Conservation (phyloP, 345 rosid genomes). For the Salix udensis region DNA sequence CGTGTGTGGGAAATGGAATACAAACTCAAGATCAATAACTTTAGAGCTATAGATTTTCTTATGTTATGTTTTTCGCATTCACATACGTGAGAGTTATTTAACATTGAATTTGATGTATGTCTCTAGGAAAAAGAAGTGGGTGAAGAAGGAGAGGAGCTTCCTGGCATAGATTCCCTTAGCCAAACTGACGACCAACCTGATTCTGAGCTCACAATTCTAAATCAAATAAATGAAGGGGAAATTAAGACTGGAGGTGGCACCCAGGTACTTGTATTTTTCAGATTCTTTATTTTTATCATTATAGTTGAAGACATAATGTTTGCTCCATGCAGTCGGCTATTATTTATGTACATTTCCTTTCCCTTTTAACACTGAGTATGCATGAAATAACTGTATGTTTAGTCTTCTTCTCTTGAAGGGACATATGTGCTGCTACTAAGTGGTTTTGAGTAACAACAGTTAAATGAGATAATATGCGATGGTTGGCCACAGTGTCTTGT, state of each 20-base stretch:
- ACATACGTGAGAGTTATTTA: neutral
- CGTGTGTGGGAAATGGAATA: neutral
- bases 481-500: neutral
- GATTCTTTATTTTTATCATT: neutral
- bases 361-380: neutral
- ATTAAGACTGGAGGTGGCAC: conserved; percentile 35
- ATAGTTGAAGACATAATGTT: neutral
- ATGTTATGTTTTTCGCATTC: neutral
- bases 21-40: too few species aligned
- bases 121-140: conserved; percentile 41
- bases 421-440: neutral
- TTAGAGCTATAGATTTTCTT: too few species aligned
- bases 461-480: neutral
- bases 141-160: conserved; percentile 43
- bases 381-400: neutral
- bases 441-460: neutral
- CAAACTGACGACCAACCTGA: conserved; percentile 37
- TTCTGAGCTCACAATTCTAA: conserved; percentile 35
- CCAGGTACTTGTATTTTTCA: conserved; percentile 44
- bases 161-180: conserved; percentile 30
- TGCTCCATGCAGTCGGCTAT: neutral
- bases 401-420: neutral
- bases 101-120: conserved; percentile 6
- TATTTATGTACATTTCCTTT: neutral
- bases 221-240: conserved; percentile 37